A percentile compares a stretch with the other conserved stretches of the same genome.
Evolutionary conservation across 2,329 filamentous ascomycete genomes (phyloP).

Genomic region (Sclerotinia glacialis): DNA sequence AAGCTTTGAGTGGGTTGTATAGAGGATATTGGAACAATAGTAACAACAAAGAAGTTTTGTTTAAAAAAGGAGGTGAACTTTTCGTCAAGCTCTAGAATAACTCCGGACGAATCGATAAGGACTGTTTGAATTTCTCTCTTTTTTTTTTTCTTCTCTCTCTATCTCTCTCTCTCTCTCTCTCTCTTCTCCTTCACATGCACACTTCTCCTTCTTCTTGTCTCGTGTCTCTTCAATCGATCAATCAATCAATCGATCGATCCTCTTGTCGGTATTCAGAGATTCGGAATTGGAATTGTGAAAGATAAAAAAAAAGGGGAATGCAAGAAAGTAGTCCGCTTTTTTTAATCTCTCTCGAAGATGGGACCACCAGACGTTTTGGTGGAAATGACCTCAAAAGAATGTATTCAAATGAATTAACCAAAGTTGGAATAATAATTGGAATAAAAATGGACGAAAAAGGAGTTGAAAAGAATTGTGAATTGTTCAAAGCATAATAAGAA

Average conservation of each 20-base stretch:
- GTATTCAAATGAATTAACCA: constrained; percentile 18
- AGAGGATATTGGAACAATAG: constrained; percentile 19
- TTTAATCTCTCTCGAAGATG: constrained; percentile 5
- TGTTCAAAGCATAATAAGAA: constrained; percentile 8
- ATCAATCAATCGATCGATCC: neutral
- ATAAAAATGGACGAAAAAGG: constrained; percentile 17
- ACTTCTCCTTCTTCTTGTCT: constrained; percentile 1
- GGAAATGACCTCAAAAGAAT: constrained; percentile 2
- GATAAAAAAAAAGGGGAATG: constrained; percentile 11
- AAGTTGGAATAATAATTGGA: constrained; percentile 18
- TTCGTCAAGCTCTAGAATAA: neutral
- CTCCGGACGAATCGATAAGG: constrained; percentile 7
- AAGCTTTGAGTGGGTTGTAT: neutral
- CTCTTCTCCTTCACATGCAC: neutral
- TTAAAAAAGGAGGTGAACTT: constrained; percentile 17
- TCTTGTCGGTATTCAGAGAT: neutral
- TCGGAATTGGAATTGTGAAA: constrained; percentile 10
- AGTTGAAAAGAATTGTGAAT: constrained; percentile 14
- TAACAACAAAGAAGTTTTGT: constrained; percentile 22
- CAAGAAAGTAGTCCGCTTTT: constrained; percentile 3
- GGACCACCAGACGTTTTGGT: neutral
- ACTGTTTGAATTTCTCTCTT: neutral
- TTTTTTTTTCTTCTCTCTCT: neutral
- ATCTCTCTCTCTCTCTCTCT: neutral
- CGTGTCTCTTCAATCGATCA: constrained; percentile 1